Conservation (phyloP, 352 stramenopile species). For the Globisporangium spinosum region DNA sequence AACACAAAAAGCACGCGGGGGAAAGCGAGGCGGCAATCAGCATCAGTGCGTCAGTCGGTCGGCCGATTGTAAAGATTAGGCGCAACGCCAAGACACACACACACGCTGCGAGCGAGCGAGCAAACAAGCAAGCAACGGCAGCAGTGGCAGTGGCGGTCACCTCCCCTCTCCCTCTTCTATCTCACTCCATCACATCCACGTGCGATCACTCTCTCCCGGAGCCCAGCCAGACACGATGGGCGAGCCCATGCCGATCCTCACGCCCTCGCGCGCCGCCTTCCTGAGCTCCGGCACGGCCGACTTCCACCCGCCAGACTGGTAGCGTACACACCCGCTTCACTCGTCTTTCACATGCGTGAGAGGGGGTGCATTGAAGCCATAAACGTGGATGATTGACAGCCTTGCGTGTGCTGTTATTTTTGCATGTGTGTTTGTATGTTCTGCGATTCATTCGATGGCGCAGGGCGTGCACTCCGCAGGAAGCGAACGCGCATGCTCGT, state of each 20-base stretch:
- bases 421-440: not conserved
- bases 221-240: constrained; percentile 11
- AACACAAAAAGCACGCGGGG: constrained; percentile 1
- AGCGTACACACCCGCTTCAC: not conserved
- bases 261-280: constrained; percentile 65
- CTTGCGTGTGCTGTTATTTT: not conserved
- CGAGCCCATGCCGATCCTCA: constrained; percentile 35
- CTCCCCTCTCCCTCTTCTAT: not conserved
- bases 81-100: not conserved
- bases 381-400: not conserved
- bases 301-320: constrained; percentile 80
- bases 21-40: constrained; percentile 9
- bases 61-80: constrained; percentile 6
- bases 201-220: not conserved
- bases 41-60: constrained; percentile 3
- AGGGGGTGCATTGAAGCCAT: not conserved
- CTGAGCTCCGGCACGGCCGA: constrained; percentile 71
- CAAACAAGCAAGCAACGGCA: not conserved
- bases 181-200: not conserved
- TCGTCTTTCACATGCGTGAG: not conserved
- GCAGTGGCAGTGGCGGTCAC: not conserved
- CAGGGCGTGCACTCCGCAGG: constrained; percentile 65
- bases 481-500: constrained; percentile 62
- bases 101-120: not conserved
- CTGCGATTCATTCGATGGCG: not conserved